Evolutionary conservation across 495 filamentous ascomycete genomes (phyloP).

Genomic region (Penicillium mononematosum): DNA sequence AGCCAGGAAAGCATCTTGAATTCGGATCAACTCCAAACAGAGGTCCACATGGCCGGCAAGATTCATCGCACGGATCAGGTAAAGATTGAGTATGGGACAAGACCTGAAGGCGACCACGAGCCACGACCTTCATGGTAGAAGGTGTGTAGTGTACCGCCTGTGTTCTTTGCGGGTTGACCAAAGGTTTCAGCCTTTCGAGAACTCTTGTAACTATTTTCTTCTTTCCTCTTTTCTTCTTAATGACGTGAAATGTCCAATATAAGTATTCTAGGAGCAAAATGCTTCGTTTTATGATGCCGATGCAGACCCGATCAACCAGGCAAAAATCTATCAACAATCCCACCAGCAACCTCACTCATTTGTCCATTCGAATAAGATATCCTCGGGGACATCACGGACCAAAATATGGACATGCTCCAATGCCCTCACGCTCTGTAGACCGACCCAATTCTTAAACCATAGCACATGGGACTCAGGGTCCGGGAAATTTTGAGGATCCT

Average conservation of each 20-base stretch:
- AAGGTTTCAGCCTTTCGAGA: neutral
- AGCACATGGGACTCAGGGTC: conserved; percentile 59
- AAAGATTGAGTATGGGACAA: conserved; percentile 12
- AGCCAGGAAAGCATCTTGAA: conserved; percentile 21
- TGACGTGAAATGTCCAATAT: neutral
- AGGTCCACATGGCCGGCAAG: neutral
- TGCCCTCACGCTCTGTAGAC: conserved; percentile 80
- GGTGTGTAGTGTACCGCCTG: neutral
- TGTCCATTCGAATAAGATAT: conserved; percentile 62
- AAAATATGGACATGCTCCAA: conserved; percentile 78
- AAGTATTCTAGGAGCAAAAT: neutral
- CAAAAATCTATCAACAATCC: neutral
- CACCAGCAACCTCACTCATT: conserved; percentile 23
- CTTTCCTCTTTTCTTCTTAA: neutral
- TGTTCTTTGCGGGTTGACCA: neutral
- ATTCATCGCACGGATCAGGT: conserved; percentile 16
- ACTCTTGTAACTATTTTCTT: neutral
- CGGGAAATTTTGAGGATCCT: conserved; percentile 31
- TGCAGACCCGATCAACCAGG: neutral
- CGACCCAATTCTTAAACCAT: conserved; percentile 94
- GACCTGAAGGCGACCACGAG: neutral
- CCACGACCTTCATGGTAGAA: neutral
- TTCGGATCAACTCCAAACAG: conserved; percentile 1
- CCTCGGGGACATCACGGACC: conserved; percentile 59
- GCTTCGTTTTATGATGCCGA: neutral